These are phyloP conservation scores for Saccharomycopsis sp. DNA, from an alignment of 805 yeast genomes.

Conservation along the genomic window DNA sequence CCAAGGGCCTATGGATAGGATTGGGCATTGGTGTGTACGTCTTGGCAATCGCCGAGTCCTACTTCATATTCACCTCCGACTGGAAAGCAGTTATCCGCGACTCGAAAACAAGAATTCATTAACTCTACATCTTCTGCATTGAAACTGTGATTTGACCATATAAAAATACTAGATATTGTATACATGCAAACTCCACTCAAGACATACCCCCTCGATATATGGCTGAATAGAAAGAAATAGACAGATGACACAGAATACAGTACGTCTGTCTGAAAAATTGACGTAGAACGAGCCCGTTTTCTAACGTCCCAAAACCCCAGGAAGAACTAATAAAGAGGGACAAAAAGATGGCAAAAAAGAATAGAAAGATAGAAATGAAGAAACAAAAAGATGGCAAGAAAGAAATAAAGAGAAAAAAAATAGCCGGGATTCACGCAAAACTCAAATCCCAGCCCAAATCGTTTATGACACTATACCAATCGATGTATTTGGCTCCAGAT, in stretches of 20 bases:
- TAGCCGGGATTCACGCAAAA: constrained; percentile 45
- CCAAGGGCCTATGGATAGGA: neutral
- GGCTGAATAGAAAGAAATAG: neutral
- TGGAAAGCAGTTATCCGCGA: constrained; percentile 23
- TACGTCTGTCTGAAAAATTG: neutral
- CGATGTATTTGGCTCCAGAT: constrained; percentile 54
- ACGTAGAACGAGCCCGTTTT: neutral
- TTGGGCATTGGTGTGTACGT: neutral
- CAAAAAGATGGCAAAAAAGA: constrained; percentile 1
- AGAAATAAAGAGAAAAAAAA: neutral
- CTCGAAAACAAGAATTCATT: neutral
- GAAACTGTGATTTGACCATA: neutral
- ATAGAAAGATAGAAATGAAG: neutral
- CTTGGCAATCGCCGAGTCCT: constrained; percentile 31
- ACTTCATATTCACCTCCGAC: constrained; percentile 43
- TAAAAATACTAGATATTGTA: neutral
- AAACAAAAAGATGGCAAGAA: neutral
- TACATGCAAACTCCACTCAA: neutral
- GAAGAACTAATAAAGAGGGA: neutral
- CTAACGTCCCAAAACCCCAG: neutral
- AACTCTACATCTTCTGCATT: neutral
- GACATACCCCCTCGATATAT: neutral
- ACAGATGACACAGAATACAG: neutral
- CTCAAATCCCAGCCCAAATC: constrained; percentile 71
- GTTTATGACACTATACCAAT: constrained; percentile 65